phyloP scores from a whole-genome alignment of 2,329 filamentous ascomycete species.

The Aspergillus quadrilineatus region DNA sequence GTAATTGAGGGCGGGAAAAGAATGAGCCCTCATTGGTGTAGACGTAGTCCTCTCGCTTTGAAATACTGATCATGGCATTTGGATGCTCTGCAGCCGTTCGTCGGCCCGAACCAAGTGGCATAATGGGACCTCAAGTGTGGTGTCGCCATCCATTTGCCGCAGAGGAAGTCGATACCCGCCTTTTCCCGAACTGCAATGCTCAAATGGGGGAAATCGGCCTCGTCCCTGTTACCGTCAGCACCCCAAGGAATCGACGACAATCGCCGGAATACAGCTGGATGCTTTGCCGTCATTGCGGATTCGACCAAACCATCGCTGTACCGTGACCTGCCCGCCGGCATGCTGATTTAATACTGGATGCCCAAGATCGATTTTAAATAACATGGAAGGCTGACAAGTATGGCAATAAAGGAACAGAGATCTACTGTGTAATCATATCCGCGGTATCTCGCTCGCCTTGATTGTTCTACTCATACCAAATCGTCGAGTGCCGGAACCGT shows the following conservation, averaged over 20 bases:
- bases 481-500: background rate
- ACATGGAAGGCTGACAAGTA: background rate
- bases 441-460: background rate
- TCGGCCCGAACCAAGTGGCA: conserved; percentile 28
- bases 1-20: conserved; percentile 16
- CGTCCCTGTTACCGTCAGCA: conserved; percentile 14
- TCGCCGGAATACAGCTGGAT: conserved; percentile 18
- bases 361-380: background rate
- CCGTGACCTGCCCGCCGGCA: background rate
- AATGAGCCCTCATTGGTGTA: conserved; percentile 19
- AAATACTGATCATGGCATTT: background rate
- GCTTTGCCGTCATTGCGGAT: background rate
- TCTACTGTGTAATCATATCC: too few species aligned
- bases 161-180: conserved; percentile 26
- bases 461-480: background rate
- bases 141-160: conserved; percentile 20
- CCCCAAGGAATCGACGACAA: conserved; percentile 23
- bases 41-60: background rate
- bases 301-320: background rate
- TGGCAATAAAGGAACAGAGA: background rate
- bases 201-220: conserved; percentile 16
- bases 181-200: conserved; percentile 32
- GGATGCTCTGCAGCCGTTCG: conserved; percentile 18
- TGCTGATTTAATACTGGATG: background rate
- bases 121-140: conserved; percentile 7